Percentiles rank a stretch among this genome's conserved stretches.
phyloP scores from a whole-genome alignment of 2,329 filamentous ascomycete species.

The Davidsoniella australis region DNA sequence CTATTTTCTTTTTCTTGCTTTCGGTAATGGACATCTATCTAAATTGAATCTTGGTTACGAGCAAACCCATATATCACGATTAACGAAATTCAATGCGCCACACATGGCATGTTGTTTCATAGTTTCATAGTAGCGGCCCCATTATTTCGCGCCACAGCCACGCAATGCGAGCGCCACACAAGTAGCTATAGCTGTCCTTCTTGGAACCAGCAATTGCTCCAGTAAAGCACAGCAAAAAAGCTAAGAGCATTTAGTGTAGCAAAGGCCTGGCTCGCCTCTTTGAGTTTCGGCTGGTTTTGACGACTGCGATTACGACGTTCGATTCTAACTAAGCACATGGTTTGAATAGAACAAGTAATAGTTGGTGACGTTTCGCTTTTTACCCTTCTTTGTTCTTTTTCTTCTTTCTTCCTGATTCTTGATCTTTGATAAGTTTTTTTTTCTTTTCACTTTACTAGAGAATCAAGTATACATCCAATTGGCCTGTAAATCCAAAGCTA shows the following conservation, averaged over 20 bases:
- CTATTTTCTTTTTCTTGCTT: too few species aligned
- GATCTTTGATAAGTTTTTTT: not conserved
- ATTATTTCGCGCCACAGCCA: not conserved
- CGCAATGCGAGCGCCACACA: not conserved
- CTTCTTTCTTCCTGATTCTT: not conserved
- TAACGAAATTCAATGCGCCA: not conserved
- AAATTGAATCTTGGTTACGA: too few species aligned
- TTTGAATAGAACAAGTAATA: not conserved
- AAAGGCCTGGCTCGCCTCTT: not conserved
- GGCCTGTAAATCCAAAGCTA: too few species aligned
- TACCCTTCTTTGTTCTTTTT: not conserved
- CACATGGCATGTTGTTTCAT: too few species aligned
- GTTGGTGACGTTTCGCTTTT: not conserved
- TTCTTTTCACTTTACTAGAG: not conserved
- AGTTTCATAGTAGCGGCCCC: not conserved
- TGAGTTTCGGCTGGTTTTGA: not conserved
- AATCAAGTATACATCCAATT: too few species aligned
- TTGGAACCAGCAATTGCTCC: not conserved
- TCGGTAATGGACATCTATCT: too few species aligned
- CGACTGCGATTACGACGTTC: too few species aligned
- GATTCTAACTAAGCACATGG: too few species aligned
- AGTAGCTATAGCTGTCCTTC: conserved; percentile 7
- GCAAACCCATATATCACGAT: too few species aligned
- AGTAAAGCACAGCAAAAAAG: not conserved
- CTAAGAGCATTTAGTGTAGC: not conserved